Percentiles rank a stretch among this genome's conserved stretches.
These are phyloP conservation scores for Fragosphaeria purpurea DNA, from an alignment of 2,329 filamentous ascomycete species.

Conservation along the genomic window DNA sequence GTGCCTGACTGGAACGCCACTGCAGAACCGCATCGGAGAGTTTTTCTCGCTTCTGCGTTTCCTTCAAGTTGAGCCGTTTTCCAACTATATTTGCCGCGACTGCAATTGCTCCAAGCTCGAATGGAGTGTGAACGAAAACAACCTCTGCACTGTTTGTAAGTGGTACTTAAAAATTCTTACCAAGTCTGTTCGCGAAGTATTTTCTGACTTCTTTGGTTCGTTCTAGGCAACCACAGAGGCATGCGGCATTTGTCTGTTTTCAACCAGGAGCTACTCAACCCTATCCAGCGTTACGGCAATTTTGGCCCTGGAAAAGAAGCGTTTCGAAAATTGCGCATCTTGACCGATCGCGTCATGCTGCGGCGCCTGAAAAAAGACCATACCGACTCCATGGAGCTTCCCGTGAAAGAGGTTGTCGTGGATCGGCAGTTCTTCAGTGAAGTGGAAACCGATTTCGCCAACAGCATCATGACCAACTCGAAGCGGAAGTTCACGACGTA, in stretches of 20 bases:
- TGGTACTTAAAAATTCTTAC: not conserved
- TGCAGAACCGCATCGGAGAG: conserved; percentile 95
- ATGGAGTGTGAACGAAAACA: conserved; percentile 67
- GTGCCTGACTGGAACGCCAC: conserved; percentile 89
- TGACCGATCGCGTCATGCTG: conserved; percentile 92
- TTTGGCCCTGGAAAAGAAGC: conserved; percentile 54
- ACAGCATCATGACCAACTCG: conserved; percentile 89
- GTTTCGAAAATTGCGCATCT: conserved; percentile 70
- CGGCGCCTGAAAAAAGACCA: conserved; percentile 90
- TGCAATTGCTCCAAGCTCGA: conserved; percentile 74
- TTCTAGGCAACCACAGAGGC: conserved; percentile 47
- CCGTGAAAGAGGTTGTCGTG: conserved; percentile 85
- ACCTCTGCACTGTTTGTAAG: conserved; percentile 26
- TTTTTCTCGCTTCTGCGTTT: conserved; percentile 94
- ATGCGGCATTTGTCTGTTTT: conserved; percentile 51
- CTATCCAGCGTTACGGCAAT: conserved; percentile 57
- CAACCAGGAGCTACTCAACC: conserved; percentile 79
- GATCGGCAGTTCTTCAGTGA: conserved; percentile 95
- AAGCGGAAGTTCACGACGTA: conserved; percentile 90
- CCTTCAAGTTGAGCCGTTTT: conserved; percentile 77
- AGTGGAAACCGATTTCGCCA: conserved; percentile 89
- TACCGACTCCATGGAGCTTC: conserved; percentile 89
- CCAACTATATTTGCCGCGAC: conserved; percentile 85
- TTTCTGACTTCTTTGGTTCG: conserved; percentile 36
- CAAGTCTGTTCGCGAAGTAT: not conserved